These are phyloP conservation scores for Ustilago cynodontis DNA, from an alignment of 1,284 basidiomycete species.

Conservation along the genomic window DNA sequence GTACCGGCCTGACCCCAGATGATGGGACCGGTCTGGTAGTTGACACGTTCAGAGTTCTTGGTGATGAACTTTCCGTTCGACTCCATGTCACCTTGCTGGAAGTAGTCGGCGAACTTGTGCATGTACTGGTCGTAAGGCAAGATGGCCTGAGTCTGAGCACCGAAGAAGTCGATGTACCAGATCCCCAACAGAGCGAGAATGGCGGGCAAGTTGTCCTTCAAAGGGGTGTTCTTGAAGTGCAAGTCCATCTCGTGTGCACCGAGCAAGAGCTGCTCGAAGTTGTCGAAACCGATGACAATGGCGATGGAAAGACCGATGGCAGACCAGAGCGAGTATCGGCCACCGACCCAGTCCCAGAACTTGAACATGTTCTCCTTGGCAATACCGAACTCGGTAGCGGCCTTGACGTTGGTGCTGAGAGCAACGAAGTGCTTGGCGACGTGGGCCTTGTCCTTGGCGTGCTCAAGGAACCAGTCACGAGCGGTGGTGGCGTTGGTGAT, in stretches of 20 bases:
- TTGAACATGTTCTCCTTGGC: constrained; percentile 95
- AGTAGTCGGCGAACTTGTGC: constrained; percentile 99
- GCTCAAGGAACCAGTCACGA: constrained; percentile 90
- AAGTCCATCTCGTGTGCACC: constrained; percentile 98
- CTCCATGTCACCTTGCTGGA: constrained; percentile 99
- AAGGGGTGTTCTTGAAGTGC: constrained; percentile 88
- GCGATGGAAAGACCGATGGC: constrained; percentile 96
- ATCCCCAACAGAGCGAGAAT: constrained; percentile 90
- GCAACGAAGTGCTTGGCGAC: constrained; percentile 99
- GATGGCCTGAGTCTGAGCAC: constrained; percentile 91
- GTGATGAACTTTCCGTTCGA: constrained; percentile 97
- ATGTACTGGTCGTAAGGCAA: constrained; percentile 98
- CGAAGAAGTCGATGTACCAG: constrained; percentile 99
- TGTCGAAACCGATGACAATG: constrained; percentile 90
- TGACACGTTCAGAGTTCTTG: constrained; percentile 88
- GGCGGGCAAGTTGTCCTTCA: constrained; percentile 93
- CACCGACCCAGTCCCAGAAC: constrained; percentile 99
- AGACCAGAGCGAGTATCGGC: constrained; percentile 97
- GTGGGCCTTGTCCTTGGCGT: constrained; percentile 81
- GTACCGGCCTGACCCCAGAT: constrained; percentile 99
- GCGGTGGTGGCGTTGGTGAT: constrained; percentile 97
- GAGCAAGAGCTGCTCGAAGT: constrained; percentile 88
- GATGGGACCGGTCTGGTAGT: constrained; percentile 98
- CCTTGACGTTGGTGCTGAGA: constrained; percentile 93
- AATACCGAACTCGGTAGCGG: constrained; percentile 95